Evolutionary conservation across 495 filamentous ascomycete species (phyloP).

Genomic region (Xylaria grammica): DNA sequence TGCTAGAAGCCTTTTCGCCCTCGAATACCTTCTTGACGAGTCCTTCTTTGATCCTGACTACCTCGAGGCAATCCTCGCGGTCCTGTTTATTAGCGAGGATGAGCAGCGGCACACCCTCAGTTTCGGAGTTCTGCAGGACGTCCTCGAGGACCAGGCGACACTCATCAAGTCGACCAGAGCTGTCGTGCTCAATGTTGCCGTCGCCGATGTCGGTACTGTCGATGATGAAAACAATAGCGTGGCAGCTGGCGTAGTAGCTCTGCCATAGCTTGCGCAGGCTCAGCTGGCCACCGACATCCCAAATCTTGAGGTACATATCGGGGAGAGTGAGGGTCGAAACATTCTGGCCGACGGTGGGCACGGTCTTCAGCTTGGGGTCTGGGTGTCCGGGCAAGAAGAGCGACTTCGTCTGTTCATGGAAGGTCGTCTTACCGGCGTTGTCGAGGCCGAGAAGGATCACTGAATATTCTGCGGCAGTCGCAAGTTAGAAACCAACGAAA

Average conservation of each 20-base stretch:
- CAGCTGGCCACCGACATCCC: conserved; percentile 96
- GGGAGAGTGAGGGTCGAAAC: conserved; percentile 85
- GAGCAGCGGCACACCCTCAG: conserved; percentile 87
- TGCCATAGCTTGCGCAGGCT: conserved; percentile 91
- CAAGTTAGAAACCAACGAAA: conserved; percentile 12
- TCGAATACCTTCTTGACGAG: conserved; percentile 93
- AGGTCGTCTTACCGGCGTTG: conserved; percentile 97
- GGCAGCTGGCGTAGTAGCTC: conserved; percentile 89
- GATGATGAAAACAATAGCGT: conserved; percentile 97
- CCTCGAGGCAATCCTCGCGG: conserved; percentile 95
- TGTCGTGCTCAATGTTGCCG: conserved; percentile 64
- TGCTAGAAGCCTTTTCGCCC: conserved; percentile 81
- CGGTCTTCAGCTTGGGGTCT: conserved; percentile 70
- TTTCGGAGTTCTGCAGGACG: conserved; percentile 82
- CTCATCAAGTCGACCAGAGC: conserved; percentile 75
- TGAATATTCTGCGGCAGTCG: conserved; percentile 78
- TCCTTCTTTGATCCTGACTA: conserved; percentile 95
- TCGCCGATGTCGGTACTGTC: conserved; percentile 92
- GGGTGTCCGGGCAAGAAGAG: conserved; percentile 73
- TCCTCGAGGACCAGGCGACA: conserved; percentile 87
- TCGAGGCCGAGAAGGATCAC: conserved; percentile 96
- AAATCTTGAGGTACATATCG: conserved; percentile 96
- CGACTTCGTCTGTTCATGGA: conserved; percentile 93
- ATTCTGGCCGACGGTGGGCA: conserved; percentile 97
- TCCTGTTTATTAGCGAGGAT: conserved; percentile 98